Base-by-base conservation (phyloP, 2,329 filamentous ascomycete genomes). In the Colletotrichum melonis region DNA sequence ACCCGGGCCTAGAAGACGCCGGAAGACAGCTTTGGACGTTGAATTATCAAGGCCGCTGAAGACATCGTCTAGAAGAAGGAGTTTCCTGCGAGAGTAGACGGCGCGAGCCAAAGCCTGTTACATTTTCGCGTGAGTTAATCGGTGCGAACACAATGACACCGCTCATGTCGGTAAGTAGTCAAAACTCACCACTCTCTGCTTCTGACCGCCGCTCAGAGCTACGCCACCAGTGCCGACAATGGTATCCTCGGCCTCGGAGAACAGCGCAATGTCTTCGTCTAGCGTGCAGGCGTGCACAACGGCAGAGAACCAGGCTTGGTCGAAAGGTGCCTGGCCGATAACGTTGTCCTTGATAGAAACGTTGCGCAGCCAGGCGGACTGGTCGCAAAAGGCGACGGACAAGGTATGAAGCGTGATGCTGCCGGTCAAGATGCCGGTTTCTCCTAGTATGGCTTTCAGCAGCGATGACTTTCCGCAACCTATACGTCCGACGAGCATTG, bases 11-110 rank as follows among this genome's bases (percentile, higher is more conserved):
- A 89, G 76, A 0, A 89, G 77, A 4, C 81, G 80, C 11, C 82
- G 76, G 49, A 88, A 85, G 4, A 89, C 79, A 2, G 79, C 74
- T 7, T 81, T 76, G 12, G 84, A 80, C 0, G 88, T 90, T 4
- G 82, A 78, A 1, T 81, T 79, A 69, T 88, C 87, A 2, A 88
- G 79, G 0, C 82, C 84, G 60, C 85, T 85, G 46, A 88, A 83
- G 0, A 82, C 77, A 64, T 89, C 86, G 68, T 89, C 87, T 0
- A 89, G 76, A 3, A 89, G 38, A 1, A 86, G 22, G 1, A 87
- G 77, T 1, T 81, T 76, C 7, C 77, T 79, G 9, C 80, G 75
- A 1, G 83, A 80, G 70, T 87, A 89, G 0, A 88, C 77, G 1
- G 86, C 86, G 19, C 87, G 80, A 4, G 87, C 87, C 1, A 88